Percentiles rank a stretch among this genome's conserved stretches.
Conservation (phyloP, 2,329 filamentous ascomycete genomes). For the Helminthosporium solani region DNA sequence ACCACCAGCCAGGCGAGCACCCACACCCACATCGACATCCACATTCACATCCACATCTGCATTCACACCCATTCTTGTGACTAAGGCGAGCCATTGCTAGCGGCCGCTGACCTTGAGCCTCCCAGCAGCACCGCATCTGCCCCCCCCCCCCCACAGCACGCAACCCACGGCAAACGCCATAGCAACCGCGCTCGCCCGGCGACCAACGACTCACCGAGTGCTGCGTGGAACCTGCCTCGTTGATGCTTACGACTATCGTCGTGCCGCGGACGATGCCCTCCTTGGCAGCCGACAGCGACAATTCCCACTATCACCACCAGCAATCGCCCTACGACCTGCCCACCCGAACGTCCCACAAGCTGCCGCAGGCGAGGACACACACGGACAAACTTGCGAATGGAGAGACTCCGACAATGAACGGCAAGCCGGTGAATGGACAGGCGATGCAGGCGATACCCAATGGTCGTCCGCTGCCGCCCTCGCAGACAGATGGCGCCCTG, state of each 20-base stretch:
- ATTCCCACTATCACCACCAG: slow-evolving; percentile 35
- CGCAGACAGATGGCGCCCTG: slow-evolving; percentile 28
- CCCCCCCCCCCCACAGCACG: too few species aligned
- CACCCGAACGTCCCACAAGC: slow-evolving; percentile 26
- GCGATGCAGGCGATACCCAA: slow-evolving; percentile 37
- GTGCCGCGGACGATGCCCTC: slow-evolving; percentile 52
- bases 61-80: background rate
- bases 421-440: slow-evolving; percentile 33
- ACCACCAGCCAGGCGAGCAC: slow-evolving; percentile 10
- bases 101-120: background rate
- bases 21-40: background rate
- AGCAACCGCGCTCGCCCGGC: slow-evolving; percentile 17
- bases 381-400: slow-evolving; percentile 32
- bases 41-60: background rate
- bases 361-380: slow-evolving; percentile 21
- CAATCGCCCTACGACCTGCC: slow-evolving; percentile 26
- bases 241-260: slow-evolving; percentile 37
- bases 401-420: slow-evolving; percentile 31
- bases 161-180: slow-evolving; percentile 11
- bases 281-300: slow-evolving; percentile 49
- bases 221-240: slow-evolving; percentile 30
- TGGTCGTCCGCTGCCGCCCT: slow-evolving; percentile 36
- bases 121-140: background rate
- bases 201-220: slow-evolving; percentile 4
- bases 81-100: background rate